Evolutionary conservation across 1,284 basidiomycete genomes (phyloP), one percentile per base, ranked within the genome.

Genomic region (Phlebopus sp.): DNA sequence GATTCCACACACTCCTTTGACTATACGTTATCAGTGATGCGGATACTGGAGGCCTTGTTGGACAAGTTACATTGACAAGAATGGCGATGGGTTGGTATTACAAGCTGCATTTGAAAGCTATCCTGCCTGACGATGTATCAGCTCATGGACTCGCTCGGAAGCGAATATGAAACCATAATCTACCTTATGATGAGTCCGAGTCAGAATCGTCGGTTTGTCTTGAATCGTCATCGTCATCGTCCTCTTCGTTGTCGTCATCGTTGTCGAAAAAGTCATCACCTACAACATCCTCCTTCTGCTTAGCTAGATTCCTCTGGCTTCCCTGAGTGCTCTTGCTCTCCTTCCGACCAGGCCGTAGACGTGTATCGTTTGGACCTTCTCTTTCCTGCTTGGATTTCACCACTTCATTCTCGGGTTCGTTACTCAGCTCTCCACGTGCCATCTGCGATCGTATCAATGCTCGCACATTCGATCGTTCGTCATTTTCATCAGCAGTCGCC

Each of bases 1-100:
- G 66, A 78, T n/a, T 69, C 73, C 25, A 89, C 86, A 0, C 70
- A 75, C 46, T 85, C 84, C 2, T 87, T 89, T 58, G 79, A 75
- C 8, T 89, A 89, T 61, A 87, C 85, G 0, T 66, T 76, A 2
- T 53, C 60, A 0, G 84, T 87, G 2, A 61, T 88, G 42, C 19
- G 41, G 9, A 41, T 44, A 17, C 35, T 53, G 21, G 41, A 50
- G 32, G 41, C 19, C 5, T 30, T 51, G 30, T 29, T 53, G 32
- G 41, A 47, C 31, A 46, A 40, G 27, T 30, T 50, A 29, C 27
- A 29, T 11, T 29, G 8, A 29, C 27, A 29, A 29, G 27, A 11
- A 29, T 29, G 27, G 8, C 27, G 27, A 29, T 29, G 27, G 27
- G 4, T 29, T 29, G 27, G 10, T 29, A 29, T 8, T 5, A 9